phyloP scores from a whole-genome alignment of 441 rosid species.

The Biscutella laevigata region DNA sequence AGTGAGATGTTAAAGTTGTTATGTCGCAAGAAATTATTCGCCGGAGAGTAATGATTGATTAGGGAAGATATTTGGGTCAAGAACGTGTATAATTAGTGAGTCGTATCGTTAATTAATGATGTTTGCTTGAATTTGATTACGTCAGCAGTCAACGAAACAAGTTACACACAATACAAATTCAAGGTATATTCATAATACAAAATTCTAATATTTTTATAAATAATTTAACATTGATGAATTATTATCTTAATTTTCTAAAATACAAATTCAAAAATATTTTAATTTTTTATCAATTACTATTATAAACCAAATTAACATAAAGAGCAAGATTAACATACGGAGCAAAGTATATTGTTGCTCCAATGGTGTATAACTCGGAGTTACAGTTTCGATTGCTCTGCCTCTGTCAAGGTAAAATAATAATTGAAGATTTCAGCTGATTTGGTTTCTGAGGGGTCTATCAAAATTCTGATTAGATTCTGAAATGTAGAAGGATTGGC shows the following conservation, averaged over 20 bases:
- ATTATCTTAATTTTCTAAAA: no score
- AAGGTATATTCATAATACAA: constrained; percentile 7
- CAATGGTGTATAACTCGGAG: constrained; percentile 95
- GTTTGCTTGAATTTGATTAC: constrained; percentile 8
- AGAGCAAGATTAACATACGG: constrained; percentile 54
- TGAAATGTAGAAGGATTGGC: constrained; percentile 77
- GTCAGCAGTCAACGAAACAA: constrained; percentile 10
- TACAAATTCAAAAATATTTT: constrained; percentile 28
- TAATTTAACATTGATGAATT: no score
- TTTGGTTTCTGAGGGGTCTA: not conserved
- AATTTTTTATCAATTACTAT: no score
- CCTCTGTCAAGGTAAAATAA: constrained; percentile 59
- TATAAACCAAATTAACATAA: no score
- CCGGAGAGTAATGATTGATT: constrained; percentile 8
- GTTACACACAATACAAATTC: constrained; percentile 10
- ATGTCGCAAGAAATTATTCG: not conserved
- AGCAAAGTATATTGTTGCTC: constrained; percentile 76
- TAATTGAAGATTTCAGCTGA: not conserved
- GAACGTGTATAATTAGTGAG: constrained; percentile 13
- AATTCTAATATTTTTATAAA: no score
- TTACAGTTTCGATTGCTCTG: constrained; percentile 91
- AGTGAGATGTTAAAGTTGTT: constrained; percentile 5
- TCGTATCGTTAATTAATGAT: constrained; percentile 7
- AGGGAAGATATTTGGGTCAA: constrained; percentile 3
- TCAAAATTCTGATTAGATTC: not conserved